phyloP scores from a whole-genome alignment of 1,284 basidiomycete species.

The Baeospora myosura region DNA sequence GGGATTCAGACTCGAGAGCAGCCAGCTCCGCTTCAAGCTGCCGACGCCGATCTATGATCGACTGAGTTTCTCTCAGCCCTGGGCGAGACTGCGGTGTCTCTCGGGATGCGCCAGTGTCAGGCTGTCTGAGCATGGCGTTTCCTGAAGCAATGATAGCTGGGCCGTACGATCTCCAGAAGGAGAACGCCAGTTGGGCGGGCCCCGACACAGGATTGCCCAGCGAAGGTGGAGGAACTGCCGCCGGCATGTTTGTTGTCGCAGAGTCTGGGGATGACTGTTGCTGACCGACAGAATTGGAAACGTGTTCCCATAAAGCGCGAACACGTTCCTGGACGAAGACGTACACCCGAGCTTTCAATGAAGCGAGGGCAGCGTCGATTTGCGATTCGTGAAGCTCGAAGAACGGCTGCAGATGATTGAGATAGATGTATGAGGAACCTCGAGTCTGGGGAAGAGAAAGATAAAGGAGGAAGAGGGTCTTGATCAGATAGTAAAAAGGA shows the following conservation, averaged over 20 bases:
- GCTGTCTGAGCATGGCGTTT: constrained; percentile 48
- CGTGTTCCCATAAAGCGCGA: constrained; percentile 54
- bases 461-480: constrained; percentile 82
- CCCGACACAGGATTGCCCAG: constrained; percentile 51
- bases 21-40: constrained; percentile 56
- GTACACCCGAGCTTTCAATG: constrained; percentile 51
- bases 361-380: constrained; percentile 71
- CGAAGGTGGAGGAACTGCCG: constrained; percentile 32
- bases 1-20: constrained; percentile 23
- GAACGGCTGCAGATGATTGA: constrained; percentile 70
- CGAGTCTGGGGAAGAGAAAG: constrained; percentile 85
- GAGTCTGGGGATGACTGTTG: constrained; percentile 24
- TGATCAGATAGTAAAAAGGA: constrained; percentile 81
- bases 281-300: constrained; percentile 40
- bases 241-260: constrained; percentile 23
- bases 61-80: constrained; percentile 21
- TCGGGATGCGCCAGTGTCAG: constrained; percentile 25
- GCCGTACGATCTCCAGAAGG: constrained; percentile 69
- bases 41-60: constrained; percentile 37
- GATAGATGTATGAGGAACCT: constrained; percentile 78
- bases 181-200: constrained; percentile 53
- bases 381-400: constrained; percentile 69
- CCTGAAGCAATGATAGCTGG: constrained; percentile 64
- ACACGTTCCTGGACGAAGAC: constrained; percentile 59
- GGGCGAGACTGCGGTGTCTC: not conserved